Conservation (phyloP, 2,329 filamentous ascomycete species). For the Ophiobolus disseminans region DNA sequence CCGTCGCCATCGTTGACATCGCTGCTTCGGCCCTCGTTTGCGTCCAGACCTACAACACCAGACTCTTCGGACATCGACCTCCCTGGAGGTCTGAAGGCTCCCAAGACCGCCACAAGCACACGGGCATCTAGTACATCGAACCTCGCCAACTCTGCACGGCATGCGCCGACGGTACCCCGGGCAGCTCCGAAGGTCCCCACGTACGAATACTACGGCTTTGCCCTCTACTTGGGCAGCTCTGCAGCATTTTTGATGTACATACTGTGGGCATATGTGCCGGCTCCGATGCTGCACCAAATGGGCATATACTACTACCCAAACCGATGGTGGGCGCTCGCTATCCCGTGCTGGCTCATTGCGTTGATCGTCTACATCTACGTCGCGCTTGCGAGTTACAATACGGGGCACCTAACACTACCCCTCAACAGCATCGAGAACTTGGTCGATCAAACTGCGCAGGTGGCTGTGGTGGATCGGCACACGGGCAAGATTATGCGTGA, state of each 20-base stretch:
- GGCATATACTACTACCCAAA: constrained; percentile 98
- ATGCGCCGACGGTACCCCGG: constrained; percentile 73
- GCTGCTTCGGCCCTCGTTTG: constrained; percentile 75
- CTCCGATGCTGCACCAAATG: constrained; percentile 87
- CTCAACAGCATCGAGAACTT: constrained; percentile 84
- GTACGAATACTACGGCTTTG: constrained; percentile 99
- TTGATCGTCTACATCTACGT: constrained; percentile 91
- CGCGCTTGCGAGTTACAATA: constrained; percentile 89
- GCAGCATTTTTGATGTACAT: constrained; percentile 77
- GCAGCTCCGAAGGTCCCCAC: constrained; percentile 95
- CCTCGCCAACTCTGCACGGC: constrained; percentile 65
- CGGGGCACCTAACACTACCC: constrained; percentile 82
- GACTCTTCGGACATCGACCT: constrained; percentile 86
- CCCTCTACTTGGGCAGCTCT: constrained; percentile 88
- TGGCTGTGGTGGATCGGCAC: constrained; percentile 76
- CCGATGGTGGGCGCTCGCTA: constrained; percentile 94
- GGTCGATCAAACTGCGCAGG: constrained; percentile 86
- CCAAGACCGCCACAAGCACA: constrained; percentile 34
- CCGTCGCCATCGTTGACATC: constrained; percentile 93
- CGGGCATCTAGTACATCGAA: constrained; percentile 60
- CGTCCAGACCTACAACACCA: constrained; percentile 87
- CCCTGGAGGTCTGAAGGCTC: constrained; percentile 14
- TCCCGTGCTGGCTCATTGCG: constrained; percentile 90
- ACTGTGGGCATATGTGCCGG: constrained; percentile 89
- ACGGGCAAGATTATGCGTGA: constrained; percentile 64